Percentiles rank a stretch among this genome's conserved stretches.
Evolutionary conservation across 108 stramenopile genomes (phyloP).

Genomic region (Skeletonema marinoi): DNA sequence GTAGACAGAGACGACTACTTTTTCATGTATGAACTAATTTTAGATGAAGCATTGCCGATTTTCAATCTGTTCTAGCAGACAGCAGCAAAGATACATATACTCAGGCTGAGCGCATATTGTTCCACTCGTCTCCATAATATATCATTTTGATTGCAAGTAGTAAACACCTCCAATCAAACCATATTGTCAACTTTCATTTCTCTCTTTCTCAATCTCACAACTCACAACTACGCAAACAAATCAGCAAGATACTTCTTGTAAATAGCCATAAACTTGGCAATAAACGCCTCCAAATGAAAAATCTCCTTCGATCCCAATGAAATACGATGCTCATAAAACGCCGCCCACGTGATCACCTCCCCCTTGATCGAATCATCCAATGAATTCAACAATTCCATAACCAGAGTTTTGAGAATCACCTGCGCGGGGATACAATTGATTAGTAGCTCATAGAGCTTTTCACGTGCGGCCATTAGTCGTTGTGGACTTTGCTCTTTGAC

Average conservation of each 20-base stretch:
- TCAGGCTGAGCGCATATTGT: not conserved
- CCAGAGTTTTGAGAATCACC: conserved; percentile 91
- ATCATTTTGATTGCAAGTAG: not conserved
- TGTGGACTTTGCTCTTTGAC: conserved; percentile 89
- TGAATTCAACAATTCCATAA: conserved; percentile 79
- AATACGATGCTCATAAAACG: conserved; percentile 96
- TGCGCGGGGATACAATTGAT: conserved; percentile 97
- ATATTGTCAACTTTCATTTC: not conserved
- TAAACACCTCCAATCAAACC: too few species aligned
- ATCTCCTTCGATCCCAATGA: conserved; percentile 95
- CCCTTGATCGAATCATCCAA: conserved; percentile 90
- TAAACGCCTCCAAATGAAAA: conserved; percentile 98
- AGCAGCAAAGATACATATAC: not conserved
- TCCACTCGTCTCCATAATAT: not conserved
- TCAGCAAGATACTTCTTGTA: conserved; percentile 94
- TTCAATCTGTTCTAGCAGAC: too few species aligned
- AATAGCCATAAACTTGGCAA: conserved; percentile 97
- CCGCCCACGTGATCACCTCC: conserved; percentile 92
- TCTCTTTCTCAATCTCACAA: not conserved
- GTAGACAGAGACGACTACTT: too few species aligned
- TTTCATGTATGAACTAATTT: not conserved
- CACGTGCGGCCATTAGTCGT: conserved; percentile 81
- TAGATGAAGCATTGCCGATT: not conserved
- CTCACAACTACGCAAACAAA: conserved; percentile 68
- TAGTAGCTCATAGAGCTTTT: conserved; percentile 96